phyloP scores from a whole-genome alignment of 768 basidiomycete species.

The Suillus discolor region DNA sequence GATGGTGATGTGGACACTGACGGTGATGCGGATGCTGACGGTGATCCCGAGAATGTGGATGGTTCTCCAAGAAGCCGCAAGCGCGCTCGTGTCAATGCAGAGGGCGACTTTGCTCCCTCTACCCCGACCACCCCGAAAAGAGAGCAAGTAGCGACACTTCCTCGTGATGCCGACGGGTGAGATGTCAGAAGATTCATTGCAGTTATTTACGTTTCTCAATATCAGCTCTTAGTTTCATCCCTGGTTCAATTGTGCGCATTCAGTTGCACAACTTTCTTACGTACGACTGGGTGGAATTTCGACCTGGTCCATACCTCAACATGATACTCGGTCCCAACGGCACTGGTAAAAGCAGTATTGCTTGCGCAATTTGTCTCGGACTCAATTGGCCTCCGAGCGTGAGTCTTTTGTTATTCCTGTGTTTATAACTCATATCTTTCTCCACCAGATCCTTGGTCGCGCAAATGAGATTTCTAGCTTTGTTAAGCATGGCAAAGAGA shows the following conservation, averaged over 20 bases:
- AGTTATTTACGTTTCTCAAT: constrained; percentile 10
- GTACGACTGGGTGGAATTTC: constrained; percentile 90
- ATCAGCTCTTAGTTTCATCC: constrained; percentile 61
- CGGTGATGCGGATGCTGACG: constrained; percentile 34
- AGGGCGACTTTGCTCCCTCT: constrained; percentile 60
- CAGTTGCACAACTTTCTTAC: constrained; percentile 91
- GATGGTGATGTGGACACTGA: constrained; percentile 37
- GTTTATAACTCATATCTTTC: constrained; percentile 26
- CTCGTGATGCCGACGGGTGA: constrained; percentile 74
- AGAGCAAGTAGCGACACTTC: constrained; percentile 56
- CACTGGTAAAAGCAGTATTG: constrained; percentile 93
- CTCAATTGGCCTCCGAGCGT: constrained; percentile 63
- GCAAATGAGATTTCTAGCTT: constrained; percentile 76
- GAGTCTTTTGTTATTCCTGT: constrained; percentile 22
- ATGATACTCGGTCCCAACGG: constrained; percentile 98
- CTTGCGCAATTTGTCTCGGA: constrained; percentile 91
- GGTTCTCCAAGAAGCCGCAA: constrained; percentile 63
- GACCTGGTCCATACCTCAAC: constrained; percentile 88
- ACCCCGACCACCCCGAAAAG: constrained; percentile 32
- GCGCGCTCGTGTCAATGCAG: constrained; percentile 63
- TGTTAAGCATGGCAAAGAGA: constrained; percentile 76
- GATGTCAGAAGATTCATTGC: constrained; percentile 13
- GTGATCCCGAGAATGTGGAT: constrained; percentile 36
- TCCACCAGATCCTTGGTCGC: constrained; percentile 75
- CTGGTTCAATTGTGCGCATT: constrained; percentile 91